Conservation (phyloP, 1,284 basidiomycete genomes). For the Marasmius tenuissimus region DNA sequence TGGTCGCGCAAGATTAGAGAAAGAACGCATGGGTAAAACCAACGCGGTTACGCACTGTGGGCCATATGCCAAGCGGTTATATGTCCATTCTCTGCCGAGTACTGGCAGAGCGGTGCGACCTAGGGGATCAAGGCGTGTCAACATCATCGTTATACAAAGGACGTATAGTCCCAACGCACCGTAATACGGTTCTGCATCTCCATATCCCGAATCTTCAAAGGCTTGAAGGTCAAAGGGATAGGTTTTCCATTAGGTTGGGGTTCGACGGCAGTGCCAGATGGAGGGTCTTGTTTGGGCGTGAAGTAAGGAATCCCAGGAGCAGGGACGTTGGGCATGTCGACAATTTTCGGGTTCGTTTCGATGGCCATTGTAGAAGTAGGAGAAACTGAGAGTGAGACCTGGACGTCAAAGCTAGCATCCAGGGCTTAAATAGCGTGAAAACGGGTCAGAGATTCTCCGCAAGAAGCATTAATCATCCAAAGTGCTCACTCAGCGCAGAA, state of each 20-base stretch:
- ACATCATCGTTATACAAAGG: too few species aligned
- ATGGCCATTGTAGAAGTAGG: too few species aligned
- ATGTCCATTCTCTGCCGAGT: slow-evolving; percentile 60
- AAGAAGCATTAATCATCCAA: too few species aligned
- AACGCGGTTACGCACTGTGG: slow-evolving; percentile 29
- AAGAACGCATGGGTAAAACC: not conserved
- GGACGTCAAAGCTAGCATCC: too few species aligned
- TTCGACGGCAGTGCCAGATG: slow-evolving; percentile 47
- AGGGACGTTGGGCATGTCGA: slow-evolving; percentile 24
- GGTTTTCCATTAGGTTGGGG: slow-evolving; percentile 41
- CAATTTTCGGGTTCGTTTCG: not conserved
- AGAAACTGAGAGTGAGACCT: too few species aligned
- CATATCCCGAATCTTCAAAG: slow-evolving; percentile 62
- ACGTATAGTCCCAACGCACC: slow-evolving; percentile 34
- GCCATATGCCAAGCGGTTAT: slow-evolving; percentile 41
- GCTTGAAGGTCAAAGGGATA: slow-evolving; percentile 65
- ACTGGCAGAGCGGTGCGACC: slow-evolving; percentile 61
- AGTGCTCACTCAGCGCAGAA: too few species aligned
- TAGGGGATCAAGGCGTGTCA: too few species aligned
- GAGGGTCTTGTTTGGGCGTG: slow-evolving; percentile 50
- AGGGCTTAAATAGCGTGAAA: too few species aligned
- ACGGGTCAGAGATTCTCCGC: too few species aligned
- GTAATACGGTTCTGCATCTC: slow-evolving; percentile 74
- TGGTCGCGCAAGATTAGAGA: not conserved
- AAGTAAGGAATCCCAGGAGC: slow-evolving; percentile 47